Evolutionary conservation across 768 basidiomycete genomes (phyloP).

Genomic region (Mycena chlorophos): DNA sequence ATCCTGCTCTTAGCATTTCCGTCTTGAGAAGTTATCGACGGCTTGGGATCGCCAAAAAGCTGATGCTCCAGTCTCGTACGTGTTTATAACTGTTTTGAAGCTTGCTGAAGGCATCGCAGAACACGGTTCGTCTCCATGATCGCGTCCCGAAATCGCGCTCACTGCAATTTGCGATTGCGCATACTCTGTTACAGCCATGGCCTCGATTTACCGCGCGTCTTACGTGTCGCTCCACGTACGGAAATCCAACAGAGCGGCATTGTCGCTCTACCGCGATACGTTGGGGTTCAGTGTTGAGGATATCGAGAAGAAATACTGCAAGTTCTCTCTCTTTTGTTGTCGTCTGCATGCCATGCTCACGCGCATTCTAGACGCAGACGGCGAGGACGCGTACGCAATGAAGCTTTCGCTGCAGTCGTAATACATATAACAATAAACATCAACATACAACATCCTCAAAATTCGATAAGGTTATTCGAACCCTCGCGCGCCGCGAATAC

Average conservation of each 20-base stretch:
- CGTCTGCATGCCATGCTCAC: neutral
- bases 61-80: conserved; percentile 94
- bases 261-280: conserved; percentile 85
- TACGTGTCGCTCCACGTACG: conserved; percentile 92
- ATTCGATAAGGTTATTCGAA: conserved; percentile 1
- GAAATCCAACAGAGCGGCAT: conserved; percentile 92
- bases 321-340: no score
- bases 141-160: neutral
- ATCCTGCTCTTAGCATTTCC: conserved; percentile 70
- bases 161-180: neutral
- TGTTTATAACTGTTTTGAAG: conserved; percentile 11
- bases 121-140: conserved; percentile 8
- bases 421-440: conserved; percentile 6
- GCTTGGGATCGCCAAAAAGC: conserved; percentile 88
- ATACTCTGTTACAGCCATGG: no score
- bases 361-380: conserved; percentile 74
- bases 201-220: conserved; percentile 78
- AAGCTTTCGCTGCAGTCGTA: conserved; percentile 55
- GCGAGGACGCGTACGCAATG: conserved; percentile 95
- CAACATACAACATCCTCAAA: neutral
- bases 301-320: conserved; percentile 92
- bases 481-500: conserved; percentile 36
- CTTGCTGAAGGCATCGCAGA: conserved; percentile 6
- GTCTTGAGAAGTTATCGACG: conserved; percentile 89
- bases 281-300: conserved; percentile 86